Evolutionary conservation across 2,329 filamentous ascomycete species (phyloP).

Genomic region (Trichoderma citrinoviride): DNA sequence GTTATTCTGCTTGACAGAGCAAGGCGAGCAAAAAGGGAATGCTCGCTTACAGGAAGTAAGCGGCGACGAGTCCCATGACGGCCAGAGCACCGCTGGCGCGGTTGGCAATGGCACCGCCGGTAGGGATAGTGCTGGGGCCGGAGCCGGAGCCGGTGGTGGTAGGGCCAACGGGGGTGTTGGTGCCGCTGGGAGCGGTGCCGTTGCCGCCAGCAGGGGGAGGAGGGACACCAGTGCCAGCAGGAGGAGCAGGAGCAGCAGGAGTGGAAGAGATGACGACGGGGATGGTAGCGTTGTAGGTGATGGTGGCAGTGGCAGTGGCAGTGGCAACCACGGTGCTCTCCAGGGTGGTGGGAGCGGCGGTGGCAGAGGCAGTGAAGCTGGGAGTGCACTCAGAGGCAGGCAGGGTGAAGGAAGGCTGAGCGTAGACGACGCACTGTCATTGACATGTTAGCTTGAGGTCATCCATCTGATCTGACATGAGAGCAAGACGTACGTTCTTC

Average conservation of each 20-base stretch:
- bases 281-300: background rate
- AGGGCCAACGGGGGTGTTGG: conserved; percentile 19
- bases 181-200: conserved; percentile 5
- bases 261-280: background rate
- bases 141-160: conserved; percentile 18
- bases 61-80: conserved; percentile 40
- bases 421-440: conserved; percentile 44
- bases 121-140: conserved; percentile 26
- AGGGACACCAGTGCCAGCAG: conserved; percentile 5
- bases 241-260: background rate
- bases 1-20: conserved; percentile 2
- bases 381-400: conserved; percentile 37
- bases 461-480: background rate
- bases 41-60: conserved; percentile 41
- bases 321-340: background rate
- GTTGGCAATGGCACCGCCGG: conserved; percentile 33
- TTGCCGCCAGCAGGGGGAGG: conserved; percentile 10
- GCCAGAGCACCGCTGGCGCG: conserved; percentile 38
- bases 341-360: background rate
- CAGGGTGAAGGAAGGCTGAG: conserved; percentile 39
- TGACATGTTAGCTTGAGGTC: conserved; percentile 6
- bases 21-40: background rate
- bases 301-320: background rate
- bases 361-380: conserved; percentile 25
- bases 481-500: conserved; percentile 41